These are phyloP conservation scores for Vararia minispora DNA, from an alignment of 768 basidiomycete genomes.

Conservation along the genomic window DNA sequence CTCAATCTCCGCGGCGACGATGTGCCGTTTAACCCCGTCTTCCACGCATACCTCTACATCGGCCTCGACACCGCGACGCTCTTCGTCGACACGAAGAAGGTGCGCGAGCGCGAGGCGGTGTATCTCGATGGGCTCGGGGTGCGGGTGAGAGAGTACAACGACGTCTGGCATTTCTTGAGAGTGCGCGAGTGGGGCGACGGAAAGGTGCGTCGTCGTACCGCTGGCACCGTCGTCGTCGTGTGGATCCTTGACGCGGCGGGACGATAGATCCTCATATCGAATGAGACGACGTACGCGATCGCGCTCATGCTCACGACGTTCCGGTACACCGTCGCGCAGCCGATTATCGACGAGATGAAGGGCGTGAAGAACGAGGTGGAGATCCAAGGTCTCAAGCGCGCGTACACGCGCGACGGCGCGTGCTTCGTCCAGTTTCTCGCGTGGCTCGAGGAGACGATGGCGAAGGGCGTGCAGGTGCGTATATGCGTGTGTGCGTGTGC, in stretches of 20 bases:
- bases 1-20: conserved; percentile 86
- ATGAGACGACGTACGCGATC: conserved; percentile 73
- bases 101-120: conserved; percentile 41
- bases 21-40: conserved; percentile 86
- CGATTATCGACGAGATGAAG: conserved; percentile 67
- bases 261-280: conserved; percentile 49
- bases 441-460: conserved; percentile 78
- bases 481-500: too few relatives aligned
- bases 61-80: conserved; percentile 49
- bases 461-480: conserved; percentile 71
- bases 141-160: conserved; percentile 55
- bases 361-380: conserved; percentile 84
- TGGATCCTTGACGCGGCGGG: neutral
- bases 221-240: neutral
- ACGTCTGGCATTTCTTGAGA: conserved; percentile 71
- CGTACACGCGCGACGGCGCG: conserved; percentile 85
- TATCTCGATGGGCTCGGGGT: conserved; percentile 52
- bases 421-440: conserved; percentile 81
- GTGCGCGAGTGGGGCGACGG: conserved; percentile 70
- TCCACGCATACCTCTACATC: conserved; percentile 79
- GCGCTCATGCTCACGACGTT: conserved; percentile 77
- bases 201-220: conserved; percentile 32
- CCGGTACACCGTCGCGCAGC: conserved; percentile 64
- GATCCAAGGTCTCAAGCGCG: conserved; percentile 69
- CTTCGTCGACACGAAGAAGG: conserved; percentile 65